phyloP scores from a whole-genome alignment of 2,329 filamentous ascomycete genomes.

The Ilyonectria robusta region DNA sequence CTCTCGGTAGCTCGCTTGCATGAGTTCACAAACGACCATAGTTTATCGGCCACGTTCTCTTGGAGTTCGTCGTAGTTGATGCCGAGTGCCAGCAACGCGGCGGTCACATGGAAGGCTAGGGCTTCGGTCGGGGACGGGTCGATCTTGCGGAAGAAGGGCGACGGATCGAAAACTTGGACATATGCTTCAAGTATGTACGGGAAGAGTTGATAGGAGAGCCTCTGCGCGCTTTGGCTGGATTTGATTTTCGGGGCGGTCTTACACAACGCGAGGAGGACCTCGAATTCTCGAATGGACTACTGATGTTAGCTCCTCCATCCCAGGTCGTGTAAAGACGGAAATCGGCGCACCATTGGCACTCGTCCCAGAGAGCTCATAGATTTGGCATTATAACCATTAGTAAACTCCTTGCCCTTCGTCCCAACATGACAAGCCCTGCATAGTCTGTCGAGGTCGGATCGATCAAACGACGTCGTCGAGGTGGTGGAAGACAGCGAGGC shows the following conservation, averaged over 20 bases:
- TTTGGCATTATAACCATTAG: constrained; percentile 64
- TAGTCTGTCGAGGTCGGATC: constrained; percentile 74
- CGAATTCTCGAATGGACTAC: constrained; percentile 89
- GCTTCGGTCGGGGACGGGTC: constrained; percentile 92
- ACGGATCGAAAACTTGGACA: constrained; percentile 81
- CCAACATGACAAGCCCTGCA: constrained; percentile 70
- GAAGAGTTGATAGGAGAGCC: constrained; percentile 82
- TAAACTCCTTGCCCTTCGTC: constrained; percentile 58
- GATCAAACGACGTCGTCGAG: constrained; percentile 68
- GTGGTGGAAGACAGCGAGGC: constrained; percentile 72
- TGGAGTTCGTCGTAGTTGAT: constrained; percentile 79
- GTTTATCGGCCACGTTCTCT: constrained; percentile 73
- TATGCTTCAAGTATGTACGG: constrained; percentile 91
- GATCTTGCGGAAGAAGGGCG: constrained; percentile 85
- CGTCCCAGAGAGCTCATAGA: constrained; percentile 61
- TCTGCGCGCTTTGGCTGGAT: constrained; percentile 79
- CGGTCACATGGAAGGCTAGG: constrained; percentile 83
- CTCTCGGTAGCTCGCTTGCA: constrained; percentile 75
- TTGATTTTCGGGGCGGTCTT: constrained; percentile 86
- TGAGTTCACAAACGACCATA: constrained; percentile 80
- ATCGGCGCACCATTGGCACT: constrained; percentile 70
- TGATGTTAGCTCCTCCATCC: constrained; percentile 37
- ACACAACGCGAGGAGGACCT: constrained; percentile 91
- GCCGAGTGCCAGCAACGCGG: constrained; percentile 86
- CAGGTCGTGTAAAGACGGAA: not conserved